Evolutionary conservation across 1,284 basidiomycete species (phyloP).

Genomic region (Cutaneotrichosporon dermatis): DNA sequence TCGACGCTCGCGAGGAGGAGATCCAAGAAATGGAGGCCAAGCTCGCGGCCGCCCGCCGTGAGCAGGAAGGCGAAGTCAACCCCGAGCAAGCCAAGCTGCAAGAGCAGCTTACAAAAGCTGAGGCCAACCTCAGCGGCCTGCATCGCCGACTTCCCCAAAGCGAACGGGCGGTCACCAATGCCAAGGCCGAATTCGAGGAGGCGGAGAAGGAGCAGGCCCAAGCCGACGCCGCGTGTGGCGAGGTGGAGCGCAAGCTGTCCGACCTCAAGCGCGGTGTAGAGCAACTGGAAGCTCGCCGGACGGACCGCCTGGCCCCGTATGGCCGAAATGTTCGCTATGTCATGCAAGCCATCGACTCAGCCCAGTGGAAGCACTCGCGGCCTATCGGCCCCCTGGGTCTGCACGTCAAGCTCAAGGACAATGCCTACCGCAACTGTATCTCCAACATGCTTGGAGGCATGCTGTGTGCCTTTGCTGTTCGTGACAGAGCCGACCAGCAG

Average conservation of each 20-base stretch:
- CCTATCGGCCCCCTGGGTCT: slow-evolving; percentile 85
- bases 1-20: slow-evolving; percentile 50
- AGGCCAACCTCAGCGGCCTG: neutral
- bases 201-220: neutral
- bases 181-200: neutral
- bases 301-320: neutral
- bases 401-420: slow-evolving; percentile 68
- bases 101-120: neutral
- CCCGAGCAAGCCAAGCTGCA: neutral
- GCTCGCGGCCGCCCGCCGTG: neutral
- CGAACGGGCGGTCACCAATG: neutral
- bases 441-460: slow-evolving; percentile 60
- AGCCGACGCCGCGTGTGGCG: neutral
- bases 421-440: slow-evolving; percentile 64
- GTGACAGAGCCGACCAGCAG: slow-evolving; percentile 63
- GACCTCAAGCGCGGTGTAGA: neutral
- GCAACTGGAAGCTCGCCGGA: neutral
- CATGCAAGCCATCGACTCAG: slow-evolving; percentile 58
- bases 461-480: slow-evolving; percentile 74
- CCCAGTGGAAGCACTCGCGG: slow-evolving; percentile 61
- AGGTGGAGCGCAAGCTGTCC: neutral
- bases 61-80: slow-evolving; percentile 3
- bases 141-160: neutral
- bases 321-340: slow-evolving; percentile 23
- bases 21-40: neutral